A percentile compares a stretch with the other conserved stretches of the same genome.
Conservation (phyloP, 2,329 filamentous ascomycete species). For the Curvularia hawaiiensis region DNA sequence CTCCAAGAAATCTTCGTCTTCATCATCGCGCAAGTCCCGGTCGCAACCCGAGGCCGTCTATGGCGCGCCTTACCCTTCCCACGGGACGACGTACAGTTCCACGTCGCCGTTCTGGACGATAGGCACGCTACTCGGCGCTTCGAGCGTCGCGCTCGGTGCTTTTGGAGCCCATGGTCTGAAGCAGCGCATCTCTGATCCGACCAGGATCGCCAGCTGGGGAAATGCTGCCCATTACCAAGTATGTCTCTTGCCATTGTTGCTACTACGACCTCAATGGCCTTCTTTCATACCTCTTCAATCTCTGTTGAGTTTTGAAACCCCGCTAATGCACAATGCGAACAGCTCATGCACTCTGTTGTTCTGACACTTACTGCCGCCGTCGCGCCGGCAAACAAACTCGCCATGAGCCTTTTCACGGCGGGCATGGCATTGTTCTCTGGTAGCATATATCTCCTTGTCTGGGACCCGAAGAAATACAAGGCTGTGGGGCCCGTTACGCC, state of each 20-base stretch:
- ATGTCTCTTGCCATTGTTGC: neutral
- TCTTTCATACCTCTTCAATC: neutral
- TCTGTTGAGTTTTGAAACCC: neutral
- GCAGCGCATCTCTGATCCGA: constrained; percentile 63
- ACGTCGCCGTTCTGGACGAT: constrained; percentile 63
- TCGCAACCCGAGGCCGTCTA: constrained; percentile 4
- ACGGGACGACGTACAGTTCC: constrained; percentile 12
- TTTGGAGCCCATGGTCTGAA: constrained; percentile 73
- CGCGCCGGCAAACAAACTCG: constrained; percentile 61
- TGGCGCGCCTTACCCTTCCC: constrained; percentile 1
- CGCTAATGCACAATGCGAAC: constrained; percentile 44
- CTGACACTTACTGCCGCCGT: constrained; percentile 61
- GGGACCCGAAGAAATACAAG: constrained; percentile 66
- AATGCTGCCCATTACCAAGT: constrained; percentile 74
- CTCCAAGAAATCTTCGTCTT: constrained; percentile 19
- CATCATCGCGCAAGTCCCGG: constrained; percentile 14
- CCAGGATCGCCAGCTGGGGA: constrained; percentile 63
- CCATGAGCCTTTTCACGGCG: constrained; percentile 63
- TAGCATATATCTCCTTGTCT: constrained; percentile 66
- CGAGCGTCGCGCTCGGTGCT: constrained; percentile 65
- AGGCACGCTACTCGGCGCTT: constrained; percentile 66
- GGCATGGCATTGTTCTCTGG: constrained; percentile 72
- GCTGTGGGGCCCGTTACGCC: constrained; percentile 69
- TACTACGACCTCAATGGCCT: neutral
- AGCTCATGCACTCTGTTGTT: constrained; percentile 68